Percentiles rank a stretch among this genome's conserved stretches.
phyloP scores from a whole-genome alignment of 116 monocot genomes.

The Cymodocea nodosa region DNA sequence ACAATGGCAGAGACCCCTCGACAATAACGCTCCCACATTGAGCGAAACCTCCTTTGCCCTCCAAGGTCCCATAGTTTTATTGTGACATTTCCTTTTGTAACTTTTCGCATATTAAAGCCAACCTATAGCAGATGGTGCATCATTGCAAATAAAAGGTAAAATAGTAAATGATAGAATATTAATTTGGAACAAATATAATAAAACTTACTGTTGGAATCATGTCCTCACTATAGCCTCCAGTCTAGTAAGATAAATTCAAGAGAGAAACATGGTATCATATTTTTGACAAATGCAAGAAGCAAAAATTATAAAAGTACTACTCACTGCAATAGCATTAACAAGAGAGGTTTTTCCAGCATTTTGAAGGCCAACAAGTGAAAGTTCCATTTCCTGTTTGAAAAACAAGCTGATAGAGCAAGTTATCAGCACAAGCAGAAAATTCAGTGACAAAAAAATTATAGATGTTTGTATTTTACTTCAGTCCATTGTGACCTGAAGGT shows the following conservation, averaged over 20 bases:
- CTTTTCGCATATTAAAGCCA: conserved; percentile 94
- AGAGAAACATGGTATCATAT: conserved; percentile 3
- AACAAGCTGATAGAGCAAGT: conserved; percentile 51
- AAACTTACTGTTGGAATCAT: conserved; percentile 92
- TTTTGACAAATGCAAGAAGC: not conserved
- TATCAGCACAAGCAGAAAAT: no score
- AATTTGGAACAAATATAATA: not conserved
- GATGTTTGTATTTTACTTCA: no score
- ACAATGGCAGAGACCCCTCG: conserved; percentile 94
- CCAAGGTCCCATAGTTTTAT: conserved; percentile 96
- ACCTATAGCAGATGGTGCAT: conserved; percentile 15
- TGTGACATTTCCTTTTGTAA: conserved; percentile 93
- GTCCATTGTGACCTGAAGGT: no score
- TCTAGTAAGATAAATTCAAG: conserved; percentile 29
- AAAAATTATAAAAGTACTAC: conserved; percentile 13
- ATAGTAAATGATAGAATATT: not conserved
- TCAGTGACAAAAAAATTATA: no score
- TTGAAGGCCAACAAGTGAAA: conserved; percentile 90
- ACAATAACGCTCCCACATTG: conserved; percentile 96
- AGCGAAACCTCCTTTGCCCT: conserved; percentile 77
- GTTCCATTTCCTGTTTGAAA: conserved; percentile 97
- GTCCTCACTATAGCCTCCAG: conserved; percentile 89
- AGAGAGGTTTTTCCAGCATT: conserved; percentile 98
- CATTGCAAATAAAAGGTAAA: not conserved
- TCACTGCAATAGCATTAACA: conserved; percentile 88